Percentiles rank a stretch among this genome's conserved stretches.
Conservation (phyloP, 176 grass and related monocot species). For the Cymbopogon citratus region DNA sequence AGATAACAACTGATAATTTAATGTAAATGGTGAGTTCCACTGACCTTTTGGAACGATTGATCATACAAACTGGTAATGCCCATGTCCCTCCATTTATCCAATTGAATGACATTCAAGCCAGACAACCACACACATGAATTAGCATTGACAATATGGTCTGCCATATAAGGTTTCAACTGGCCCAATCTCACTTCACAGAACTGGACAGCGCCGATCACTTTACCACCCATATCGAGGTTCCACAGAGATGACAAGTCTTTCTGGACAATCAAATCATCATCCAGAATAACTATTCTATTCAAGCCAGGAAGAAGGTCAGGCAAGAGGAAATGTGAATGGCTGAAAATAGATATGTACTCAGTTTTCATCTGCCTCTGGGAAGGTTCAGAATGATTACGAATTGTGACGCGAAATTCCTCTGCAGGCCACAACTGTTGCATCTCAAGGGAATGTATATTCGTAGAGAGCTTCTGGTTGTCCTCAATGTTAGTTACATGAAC, state of each 20-base stretch:
- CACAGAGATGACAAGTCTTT: slow-evolving; percentile 67
- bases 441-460: slow-evolving; percentile 17
- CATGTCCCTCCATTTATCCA: slow-evolving; percentile 72
- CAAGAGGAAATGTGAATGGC: slow-evolving; percentile 78
- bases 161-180: slow-evolving; percentile 52
- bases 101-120: slow-evolving; percentile 72
- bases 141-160: slow-evolving; percentile 28
- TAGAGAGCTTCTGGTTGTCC: slow-evolving; percentile 28
- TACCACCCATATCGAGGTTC: slow-evolving; percentile 60
- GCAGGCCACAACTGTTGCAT: slow-evolving; percentile 44
- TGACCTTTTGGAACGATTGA: slow-evolving; percentile 53
- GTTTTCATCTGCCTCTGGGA: slow-evolving; percentile 45
- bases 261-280: slow-evolving; percentile 90
- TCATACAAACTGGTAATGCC: slow-evolving; percentile 35
- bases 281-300: slow-evolving; percentile 57
- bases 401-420: slow-evolving; percentile 71
- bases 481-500: slow-evolving; percentile 67
- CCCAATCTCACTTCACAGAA: slow-evolving; percentile 32
- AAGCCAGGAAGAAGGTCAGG: slow-evolving; percentile 72
- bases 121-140: slow-evolving; percentile 69
- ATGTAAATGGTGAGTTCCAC: background rate
- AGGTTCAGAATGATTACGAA: slow-evolving; percentile 34
- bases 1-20: background rate
- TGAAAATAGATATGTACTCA: slow-evolving; percentile 77
- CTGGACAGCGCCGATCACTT: slow-evolving; percentile 53